A percentile compares a stretch with the other conserved stretches of the same genome.
phyloP scores from a whole-genome alignment of 2,329 filamentous ascomycete genomes.

The Colletotrichum melonis region DNA sequence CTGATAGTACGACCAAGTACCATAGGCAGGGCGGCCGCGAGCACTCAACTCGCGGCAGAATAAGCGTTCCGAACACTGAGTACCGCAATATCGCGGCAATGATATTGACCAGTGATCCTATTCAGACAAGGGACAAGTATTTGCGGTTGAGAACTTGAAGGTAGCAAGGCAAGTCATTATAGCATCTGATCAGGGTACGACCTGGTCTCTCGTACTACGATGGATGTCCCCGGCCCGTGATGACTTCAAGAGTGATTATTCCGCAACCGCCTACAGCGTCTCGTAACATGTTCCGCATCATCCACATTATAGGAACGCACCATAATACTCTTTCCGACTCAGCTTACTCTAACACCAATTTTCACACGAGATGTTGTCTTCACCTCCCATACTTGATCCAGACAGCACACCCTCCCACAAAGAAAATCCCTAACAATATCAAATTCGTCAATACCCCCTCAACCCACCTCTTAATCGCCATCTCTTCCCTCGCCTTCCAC shows the following conservation, averaged over 20 bases:
- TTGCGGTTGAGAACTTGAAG: too few species aligned
- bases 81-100: too few species aligned
- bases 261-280: not conserved
- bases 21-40: too few species aligned
- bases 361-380: not conserved
- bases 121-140: too few species aligned
- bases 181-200: not conserved
- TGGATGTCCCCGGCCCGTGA: not conserved
- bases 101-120: too few species aligned
- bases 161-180: too few species aligned
- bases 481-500: slow-evolving; percentile 30
- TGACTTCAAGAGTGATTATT: not conserved
- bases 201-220: not conserved
- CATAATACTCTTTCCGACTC: not conserved
- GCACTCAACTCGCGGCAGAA: too few species aligned
- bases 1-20: too few species aligned
- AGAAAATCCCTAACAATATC: not conserved
- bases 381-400: slow-evolving; percentile 14
- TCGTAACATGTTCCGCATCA: not conserved
- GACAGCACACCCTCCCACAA: slow-evolving; percentile 2
- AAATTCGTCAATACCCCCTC: slow-evolving; percentile 31
- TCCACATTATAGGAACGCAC: not conserved
- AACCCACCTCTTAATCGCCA: slow-evolving; percentile 32
- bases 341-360: too few species aligned
- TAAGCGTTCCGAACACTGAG: too few species aligned